These are phyloP conservation scores for Scutellaria baicalensis DNA, from an alignment of 257 asterid species.

Conservation along the genomic window DNA sequence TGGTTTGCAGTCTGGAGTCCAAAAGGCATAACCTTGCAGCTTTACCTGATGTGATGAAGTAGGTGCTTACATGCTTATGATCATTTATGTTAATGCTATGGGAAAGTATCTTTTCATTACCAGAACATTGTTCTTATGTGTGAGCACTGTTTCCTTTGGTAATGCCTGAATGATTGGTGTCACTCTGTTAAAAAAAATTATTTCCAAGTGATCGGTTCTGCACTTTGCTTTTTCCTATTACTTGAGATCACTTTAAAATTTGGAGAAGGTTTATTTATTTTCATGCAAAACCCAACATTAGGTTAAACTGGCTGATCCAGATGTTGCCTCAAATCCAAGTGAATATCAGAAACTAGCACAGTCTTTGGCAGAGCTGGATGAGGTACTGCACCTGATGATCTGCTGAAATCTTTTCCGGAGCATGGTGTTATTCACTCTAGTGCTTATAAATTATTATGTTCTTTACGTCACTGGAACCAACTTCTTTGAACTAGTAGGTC, in stretches of 20 bases:
- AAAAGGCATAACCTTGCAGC: background rate
- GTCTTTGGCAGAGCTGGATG: slow-evolving; percentile 92
- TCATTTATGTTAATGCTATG: background rate
- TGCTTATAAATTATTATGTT: background rate
- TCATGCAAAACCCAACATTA: slow-evolving; percentile 16
- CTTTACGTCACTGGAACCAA: slow-evolving; percentile 10
- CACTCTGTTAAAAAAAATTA: background rate
- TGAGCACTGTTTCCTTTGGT: background rate
- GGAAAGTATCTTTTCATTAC: background rate
- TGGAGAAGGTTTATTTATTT: background rate
- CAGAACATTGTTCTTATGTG: background rate
- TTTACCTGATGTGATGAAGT: background rate
- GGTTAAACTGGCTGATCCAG: slow-evolving; percentile 96
- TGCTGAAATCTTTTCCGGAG: slow-evolving; percentile 1
- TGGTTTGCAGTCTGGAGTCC: background rate
- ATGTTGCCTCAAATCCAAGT: slow-evolving; percentile 74
- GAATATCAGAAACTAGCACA: slow-evolving; percentile 92
- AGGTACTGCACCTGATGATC: slow-evolving; percentile 40
- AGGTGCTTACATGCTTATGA: background rate
- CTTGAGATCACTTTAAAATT: slow-evolving; percentile 2
- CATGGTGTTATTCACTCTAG: background rate
- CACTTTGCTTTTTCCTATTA: background rate
- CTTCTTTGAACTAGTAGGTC: slow-evolving; percentile 52
- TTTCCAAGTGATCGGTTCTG: slow-evolving; percentile 5
- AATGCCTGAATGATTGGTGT: background rate